These are phyloP conservation scores for Hamiltosporidium tvaerminnensis DNA, from an alignment of 371 early-diverging fungal genomes.

Conservation along the genomic window DNA sequence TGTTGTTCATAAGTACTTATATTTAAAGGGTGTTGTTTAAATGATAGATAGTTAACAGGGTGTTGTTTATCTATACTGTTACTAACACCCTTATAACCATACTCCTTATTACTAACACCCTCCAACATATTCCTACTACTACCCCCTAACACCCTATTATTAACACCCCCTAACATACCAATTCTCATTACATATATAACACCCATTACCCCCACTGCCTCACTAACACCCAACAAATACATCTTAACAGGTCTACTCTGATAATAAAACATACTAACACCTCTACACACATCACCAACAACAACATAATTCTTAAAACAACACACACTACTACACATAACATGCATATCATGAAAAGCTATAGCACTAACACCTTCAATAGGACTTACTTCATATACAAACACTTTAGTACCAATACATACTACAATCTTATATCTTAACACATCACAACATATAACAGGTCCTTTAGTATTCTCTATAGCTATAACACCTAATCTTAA, in stretches of 20 bases:
- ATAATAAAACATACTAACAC: slow-evolving; percentile 47
- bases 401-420: slow-evolving; percentile 43
- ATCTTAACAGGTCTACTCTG: slow-evolving; percentile 47
- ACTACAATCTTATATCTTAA: slow-evolving; percentile 32
- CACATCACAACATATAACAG: slow-evolving; percentile 26
- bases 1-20: too few species aligned
- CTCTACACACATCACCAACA: slow-evolving; percentile 45
- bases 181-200: too few species aligned
- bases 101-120: too few species aligned
- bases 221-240: too few species aligned
- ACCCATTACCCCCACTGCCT: too few species aligned
- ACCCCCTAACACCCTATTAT: too few species aligned
- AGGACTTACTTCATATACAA: slow-evolving; percentile 48
- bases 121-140: too few species aligned
- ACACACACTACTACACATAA: slow-evolving; percentile 30
- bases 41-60: too few species aligned
- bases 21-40: too few species aligned
- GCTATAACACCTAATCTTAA: slow-evolving; percentile 41
- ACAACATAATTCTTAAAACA: slow-evolving; percentile 45
- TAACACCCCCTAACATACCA: too few species aligned
- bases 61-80: too few species aligned
- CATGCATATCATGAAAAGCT: slow-evolving; percentile 49
- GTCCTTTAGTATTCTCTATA: slow-evolving; percentile 42
- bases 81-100: too few species aligned
- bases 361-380: slow-evolving; percentile 41